Percentiles rank a stretch among this genome's conserved stretches.
These are phyloP conservation scores for Eucalyptus regnans DNA, from an alignment of 345 rosid species.

Conservation along the genomic window DNA sequence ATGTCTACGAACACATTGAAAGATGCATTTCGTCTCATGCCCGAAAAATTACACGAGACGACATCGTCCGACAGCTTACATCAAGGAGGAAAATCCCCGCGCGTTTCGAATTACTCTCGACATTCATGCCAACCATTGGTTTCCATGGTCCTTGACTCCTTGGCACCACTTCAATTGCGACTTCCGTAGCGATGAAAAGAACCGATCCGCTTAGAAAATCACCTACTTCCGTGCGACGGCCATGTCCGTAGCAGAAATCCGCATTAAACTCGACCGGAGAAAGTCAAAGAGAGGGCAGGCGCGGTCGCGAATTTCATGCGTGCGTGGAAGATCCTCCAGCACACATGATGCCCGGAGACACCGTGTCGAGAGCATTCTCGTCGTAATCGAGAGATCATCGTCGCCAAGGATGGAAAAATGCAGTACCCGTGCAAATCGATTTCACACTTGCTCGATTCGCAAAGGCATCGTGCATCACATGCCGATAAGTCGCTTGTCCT, in stretches of 20 bases:
- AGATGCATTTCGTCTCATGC: background rate
- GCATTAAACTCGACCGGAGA: background rate
- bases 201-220: background rate
- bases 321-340: background rate
- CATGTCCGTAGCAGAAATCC: background rate
- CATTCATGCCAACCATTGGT: background rate
- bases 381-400: background rate
- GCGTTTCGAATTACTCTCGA: background rate
- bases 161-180: background rate
- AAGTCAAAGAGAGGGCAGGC: background rate
- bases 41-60: background rate
- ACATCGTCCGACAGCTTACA: background rate
- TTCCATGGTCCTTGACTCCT: background rate
- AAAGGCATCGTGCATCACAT: rapidly evolving
- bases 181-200: background rate
- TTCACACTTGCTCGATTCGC: background rate
- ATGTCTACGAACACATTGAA: background rate
- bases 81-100: rapidly evolving
- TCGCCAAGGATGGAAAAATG: background rate
- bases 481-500: background rate
- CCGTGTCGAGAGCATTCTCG: background rate
- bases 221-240: background rate
- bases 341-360: background rate
- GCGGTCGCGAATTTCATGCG: background rate
- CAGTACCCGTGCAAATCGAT: background rate